These are phyloP conservation scores for Aureobasidium lini DNA, from an alignment of 2,329 filamentous ascomycete genomes.

Conservation along the genomic window DNA sequence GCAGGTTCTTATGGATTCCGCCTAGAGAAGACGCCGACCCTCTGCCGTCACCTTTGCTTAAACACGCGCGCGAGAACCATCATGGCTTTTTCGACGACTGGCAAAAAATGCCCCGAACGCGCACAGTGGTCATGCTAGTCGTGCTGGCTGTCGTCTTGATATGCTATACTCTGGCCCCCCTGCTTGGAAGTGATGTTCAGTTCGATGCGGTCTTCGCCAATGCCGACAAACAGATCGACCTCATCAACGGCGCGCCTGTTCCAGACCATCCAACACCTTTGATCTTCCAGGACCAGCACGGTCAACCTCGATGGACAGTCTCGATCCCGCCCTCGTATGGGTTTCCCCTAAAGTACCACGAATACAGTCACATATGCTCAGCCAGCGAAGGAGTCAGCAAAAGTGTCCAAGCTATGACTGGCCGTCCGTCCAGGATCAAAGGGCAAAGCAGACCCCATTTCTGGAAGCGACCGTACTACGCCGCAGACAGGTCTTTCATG, in stretches of 20 bases:
- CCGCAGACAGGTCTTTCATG: slow-evolving; percentile 60
- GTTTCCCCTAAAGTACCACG: slow-evolving; percentile 59
- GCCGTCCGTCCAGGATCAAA: slow-evolving; percentile 27
- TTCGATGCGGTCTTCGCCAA: slow-evolving; percentile 28
- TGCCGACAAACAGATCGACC: slow-evolving; percentile 46
- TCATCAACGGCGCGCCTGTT: slow-evolving; percentile 58
- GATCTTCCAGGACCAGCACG: slow-evolving; percentile 57
- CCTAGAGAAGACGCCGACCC: slow-evolving; percentile 13
- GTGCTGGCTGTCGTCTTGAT: slow-evolving; percentile 11
- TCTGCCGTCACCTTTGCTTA: slow-evolving; percentile 20
- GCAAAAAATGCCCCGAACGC: neutral
- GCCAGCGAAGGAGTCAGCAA: slow-evolving; percentile 40
- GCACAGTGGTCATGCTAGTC: slow-evolving; percentile 15
- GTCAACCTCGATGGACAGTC: slow-evolving; percentile 68
- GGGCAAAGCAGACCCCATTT: slow-evolving; percentile 35
- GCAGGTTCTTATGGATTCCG: slow-evolving; percentile 36
- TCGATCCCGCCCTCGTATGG: slow-evolving; percentile 60
- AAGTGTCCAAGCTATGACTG: slow-evolving; percentile 24
- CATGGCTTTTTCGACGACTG: slow-evolving; percentile 3
- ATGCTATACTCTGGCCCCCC: slow-evolving; percentile 14
- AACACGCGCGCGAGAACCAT: slow-evolving; percentile 14
- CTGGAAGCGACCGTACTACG: slow-evolving; percentile 48
- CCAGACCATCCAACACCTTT: slow-evolving; percentile 67
- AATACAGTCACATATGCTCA: slow-evolving; percentile 64
- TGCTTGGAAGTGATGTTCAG: slow-evolving; percentile 20